Conservation (phyloP, 192 early-diverging fungal genomes). For the Dissophora globulifera region DNA sequence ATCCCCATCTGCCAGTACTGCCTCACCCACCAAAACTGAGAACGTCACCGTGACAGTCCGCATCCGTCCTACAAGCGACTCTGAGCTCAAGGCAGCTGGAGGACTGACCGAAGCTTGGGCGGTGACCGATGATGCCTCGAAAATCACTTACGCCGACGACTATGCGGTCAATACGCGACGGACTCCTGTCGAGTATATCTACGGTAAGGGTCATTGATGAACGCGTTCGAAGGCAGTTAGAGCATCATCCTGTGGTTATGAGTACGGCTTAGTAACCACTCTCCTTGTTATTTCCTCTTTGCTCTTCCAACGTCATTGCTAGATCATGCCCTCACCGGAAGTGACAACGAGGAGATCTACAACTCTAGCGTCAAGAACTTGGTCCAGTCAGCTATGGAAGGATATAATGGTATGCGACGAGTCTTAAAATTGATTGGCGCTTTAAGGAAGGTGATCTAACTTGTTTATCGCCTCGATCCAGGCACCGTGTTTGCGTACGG, state of each 20-base stretch:
- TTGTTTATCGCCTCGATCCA: slow-evolving; percentile 17
- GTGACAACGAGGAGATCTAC: slow-evolving; percentile 55
- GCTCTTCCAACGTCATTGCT: too few species aligned
- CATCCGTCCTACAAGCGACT: slow-evolving; percentile 72
- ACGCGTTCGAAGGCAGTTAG: too few species aligned
- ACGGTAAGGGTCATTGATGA: too few species aligned
- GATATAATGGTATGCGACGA: slow-evolving; percentile 83
- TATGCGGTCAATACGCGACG: slow-evolving; percentile 36
- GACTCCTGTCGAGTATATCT: slow-evolving; percentile 51
- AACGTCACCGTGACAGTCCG: slow-evolving; percentile 80
- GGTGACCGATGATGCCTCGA: slow-evolving; percentile 26
- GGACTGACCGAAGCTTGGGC: slow-evolving; percentile 58
- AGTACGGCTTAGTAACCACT: too few species aligned
- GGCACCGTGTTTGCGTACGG: slow-evolving; percentile 98
- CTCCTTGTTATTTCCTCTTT: neutral
- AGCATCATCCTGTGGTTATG: too few species aligned
- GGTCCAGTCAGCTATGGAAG: slow-evolving; percentile 79
- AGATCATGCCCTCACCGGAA: slow-evolving; percentile 51
- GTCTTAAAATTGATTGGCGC: neutral
- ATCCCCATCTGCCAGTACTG: neutral
- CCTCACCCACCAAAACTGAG: slow-evolving; percentile 35
- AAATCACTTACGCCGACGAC: slow-evolving; percentile 40
- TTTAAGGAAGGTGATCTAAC: neutral
- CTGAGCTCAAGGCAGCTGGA: slow-evolving; percentile 63
- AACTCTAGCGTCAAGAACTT: slow-evolving; percentile 52